phyloP scores from a whole-genome alignment of 2,329 filamentous ascomycete genomes.

The Taxawa tesnikishii region DNA sequence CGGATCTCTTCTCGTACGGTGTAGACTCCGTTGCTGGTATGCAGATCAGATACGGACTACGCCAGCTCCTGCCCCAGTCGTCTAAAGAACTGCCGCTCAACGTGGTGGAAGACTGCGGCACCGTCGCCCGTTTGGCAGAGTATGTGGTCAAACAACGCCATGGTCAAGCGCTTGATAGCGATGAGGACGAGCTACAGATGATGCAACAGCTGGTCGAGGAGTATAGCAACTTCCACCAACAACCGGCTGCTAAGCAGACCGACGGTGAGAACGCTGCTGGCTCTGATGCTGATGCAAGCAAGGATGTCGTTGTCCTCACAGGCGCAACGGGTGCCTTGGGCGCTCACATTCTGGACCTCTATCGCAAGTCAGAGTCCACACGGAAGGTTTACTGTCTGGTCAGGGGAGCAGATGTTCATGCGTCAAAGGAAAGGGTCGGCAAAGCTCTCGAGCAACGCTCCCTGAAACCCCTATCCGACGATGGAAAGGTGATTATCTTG shows the following conservation, averaged over 20 bases:
- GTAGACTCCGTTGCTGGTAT: constrained; percentile 49
- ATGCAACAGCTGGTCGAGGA: constrained; percentile 37
- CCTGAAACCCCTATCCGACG: constrained; percentile 15
- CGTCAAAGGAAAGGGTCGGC: constrained; percentile 31
- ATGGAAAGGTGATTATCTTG: constrained; percentile 33
- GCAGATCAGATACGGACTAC: constrained; percentile 32
- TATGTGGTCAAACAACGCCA: constrained; percentile 27
- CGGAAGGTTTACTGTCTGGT: constrained; percentile 44
- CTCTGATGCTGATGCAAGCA: constrained; percentile 1
- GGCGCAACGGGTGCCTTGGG: constrained; percentile 41
- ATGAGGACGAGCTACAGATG: constrained; percentile 24
- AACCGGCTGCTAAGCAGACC: background rate
- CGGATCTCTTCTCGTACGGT: constrained; percentile 45
- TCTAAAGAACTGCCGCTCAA: constrained; percentile 38
- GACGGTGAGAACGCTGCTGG: constrained; percentile 3
- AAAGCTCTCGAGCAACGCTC: constrained; percentile 29
- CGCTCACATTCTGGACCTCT: constrained; percentile 35
- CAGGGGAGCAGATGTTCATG: constrained; percentile 30
- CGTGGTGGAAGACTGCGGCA: constrained; percentile 48
- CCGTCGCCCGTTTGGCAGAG: constrained; percentile 28
- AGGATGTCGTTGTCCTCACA: constrained; percentile 27
- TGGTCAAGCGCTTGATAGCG: constrained; percentile 15
- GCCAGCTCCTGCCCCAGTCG: constrained; percentile 21
- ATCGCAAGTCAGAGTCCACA: constrained; percentile 27
- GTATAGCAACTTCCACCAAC: constrained; percentile 31